Evolutionary conservation across 345 rosid species (phyloP).

Genomic region (Limnanthes douglasii): DNA sequence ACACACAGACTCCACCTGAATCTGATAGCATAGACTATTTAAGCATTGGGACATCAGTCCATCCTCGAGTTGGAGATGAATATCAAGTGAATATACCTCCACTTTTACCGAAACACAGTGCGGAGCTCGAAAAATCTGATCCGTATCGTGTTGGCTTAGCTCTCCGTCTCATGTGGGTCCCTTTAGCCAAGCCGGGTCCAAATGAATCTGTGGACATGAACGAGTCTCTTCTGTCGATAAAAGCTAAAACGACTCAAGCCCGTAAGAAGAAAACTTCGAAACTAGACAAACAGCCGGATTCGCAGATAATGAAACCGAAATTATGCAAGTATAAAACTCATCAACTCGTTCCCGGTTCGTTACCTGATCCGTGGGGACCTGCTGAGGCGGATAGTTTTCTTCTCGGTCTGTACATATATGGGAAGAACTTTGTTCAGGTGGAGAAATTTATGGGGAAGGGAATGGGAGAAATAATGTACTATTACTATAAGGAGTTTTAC

Average conservation of each 20-base stretch:
- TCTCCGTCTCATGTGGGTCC: conserved; percentile 21
- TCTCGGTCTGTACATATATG: conserved; percentile 25
- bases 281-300: conserved; percentile 2
- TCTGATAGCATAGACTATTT: conserved; percentile 16
- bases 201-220: conserved; percentile 6
- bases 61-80: conserved; percentile 27
- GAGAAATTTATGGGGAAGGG: conserved; percentile 16
- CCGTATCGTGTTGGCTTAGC: conserved; percentile 26
- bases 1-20: no score
- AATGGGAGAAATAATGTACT: conserved; percentile 26
- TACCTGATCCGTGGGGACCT: conserved; percentile 14
- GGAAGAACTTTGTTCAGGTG: conserved; percentile 20
- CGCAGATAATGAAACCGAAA: conserved; percentile 7
- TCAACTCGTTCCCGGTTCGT: conserved; percentile 18
- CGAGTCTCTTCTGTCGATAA: conserved; percentile 10
- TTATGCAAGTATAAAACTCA: conserved; percentile 9
- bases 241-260: conserved; percentile 10
- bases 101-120: conserved; percentile 21
- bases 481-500: conserved; percentile 30
- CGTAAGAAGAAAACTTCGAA: conserved; percentile 12
- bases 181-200: no score
- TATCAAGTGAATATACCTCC: conserved; percentile 37
- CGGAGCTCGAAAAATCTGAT: conserved; percentile 11
- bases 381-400: conserved; percentile 18
- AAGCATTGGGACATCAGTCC: conserved; percentile 17